Conservation (phyloP, 306 rosid genomes). For the Myrica gale region DNA sequence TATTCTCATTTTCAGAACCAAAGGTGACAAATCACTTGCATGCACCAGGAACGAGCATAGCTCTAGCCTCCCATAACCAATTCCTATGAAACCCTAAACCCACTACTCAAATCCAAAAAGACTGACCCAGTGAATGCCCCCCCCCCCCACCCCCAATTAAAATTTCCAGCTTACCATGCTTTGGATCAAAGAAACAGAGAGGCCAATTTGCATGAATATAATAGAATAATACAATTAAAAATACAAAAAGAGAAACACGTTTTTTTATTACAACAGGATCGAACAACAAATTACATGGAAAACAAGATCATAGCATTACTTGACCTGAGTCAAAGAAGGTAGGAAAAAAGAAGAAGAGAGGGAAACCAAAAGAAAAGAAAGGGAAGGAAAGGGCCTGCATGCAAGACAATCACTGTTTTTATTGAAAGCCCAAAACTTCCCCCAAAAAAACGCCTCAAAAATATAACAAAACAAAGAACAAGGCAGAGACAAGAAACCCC, state of each 20-base stretch:
- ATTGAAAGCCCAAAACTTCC: conserved; percentile 4
- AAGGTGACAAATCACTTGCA: conserved; percentile 36
- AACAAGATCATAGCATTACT: conserved; percentile 7
- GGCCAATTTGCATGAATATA: not conserved
- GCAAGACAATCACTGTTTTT: conserved; percentile 41
- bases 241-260: not conserved
- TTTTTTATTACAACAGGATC: not conserved
- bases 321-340: not conserved
- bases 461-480: not conserved
- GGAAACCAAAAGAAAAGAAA: not conserved
- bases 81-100: conserved; percentile 41
- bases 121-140: not conserved
- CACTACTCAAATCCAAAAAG: conserved; percentile 20
- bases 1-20: not conserved
- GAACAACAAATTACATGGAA: not conserved
- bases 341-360: not conserved
- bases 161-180: not conserved
- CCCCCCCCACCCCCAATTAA: not conserved
- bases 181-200: not conserved
- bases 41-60: conserved; percentile 35
- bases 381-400: conserved; percentile 41
- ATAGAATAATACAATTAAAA: not conserved
- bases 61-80: conserved; percentile 5
- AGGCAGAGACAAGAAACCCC: not conserved
- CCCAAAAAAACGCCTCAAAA: not conserved